A percentile compares a stretch with the other conserved stretches of the same genome.
Conservation (phyloP, 495 filamentous ascomycete species). For the Neurospora intermedia region DNA sequence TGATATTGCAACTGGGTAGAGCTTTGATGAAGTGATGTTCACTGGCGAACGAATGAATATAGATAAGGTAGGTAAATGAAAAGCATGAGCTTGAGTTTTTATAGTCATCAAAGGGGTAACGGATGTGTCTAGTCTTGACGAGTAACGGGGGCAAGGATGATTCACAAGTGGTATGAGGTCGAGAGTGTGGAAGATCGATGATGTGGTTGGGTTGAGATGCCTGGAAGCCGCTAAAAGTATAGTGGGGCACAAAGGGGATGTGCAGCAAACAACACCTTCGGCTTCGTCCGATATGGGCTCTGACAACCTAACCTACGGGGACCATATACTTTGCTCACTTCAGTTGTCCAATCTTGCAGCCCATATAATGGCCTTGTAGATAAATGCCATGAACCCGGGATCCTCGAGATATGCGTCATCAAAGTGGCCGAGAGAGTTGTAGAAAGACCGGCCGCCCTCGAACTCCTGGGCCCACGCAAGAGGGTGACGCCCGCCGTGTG, state of each 20-base stretch:
- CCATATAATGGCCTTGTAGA: conserved; percentile 26
- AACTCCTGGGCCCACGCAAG: conserved; percentile 29
- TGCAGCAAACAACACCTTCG: neutral
- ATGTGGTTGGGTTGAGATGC: neutral
- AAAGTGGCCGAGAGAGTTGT: conserved; percentile 31
- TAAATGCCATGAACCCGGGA: conserved; percentile 20
- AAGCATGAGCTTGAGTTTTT: neutral
- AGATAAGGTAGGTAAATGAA: neutral
- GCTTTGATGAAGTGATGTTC: neutral
- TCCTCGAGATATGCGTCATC: conserved; percentile 25
- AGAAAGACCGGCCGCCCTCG: conserved; percentile 26
- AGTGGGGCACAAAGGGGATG: neutral
- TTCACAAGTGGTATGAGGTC: neutral
- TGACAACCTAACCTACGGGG: neutral
- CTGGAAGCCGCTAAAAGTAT: neutral
- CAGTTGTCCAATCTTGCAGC: conserved; percentile 3
- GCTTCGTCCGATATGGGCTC: neutral
- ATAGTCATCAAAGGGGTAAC: neutral
- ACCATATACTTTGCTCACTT: neutral
- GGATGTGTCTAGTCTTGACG: neutral
- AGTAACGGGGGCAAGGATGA: neutral
- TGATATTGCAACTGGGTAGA: neutral
- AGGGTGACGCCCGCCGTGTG: conserved; percentile 21
- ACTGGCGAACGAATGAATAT: neutral
- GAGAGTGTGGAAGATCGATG: neutral